Evolutionary conservation across 495 filamentous ascomycete genomes (phyloP).

Genomic region (Penicillium fimorum): DNA sequence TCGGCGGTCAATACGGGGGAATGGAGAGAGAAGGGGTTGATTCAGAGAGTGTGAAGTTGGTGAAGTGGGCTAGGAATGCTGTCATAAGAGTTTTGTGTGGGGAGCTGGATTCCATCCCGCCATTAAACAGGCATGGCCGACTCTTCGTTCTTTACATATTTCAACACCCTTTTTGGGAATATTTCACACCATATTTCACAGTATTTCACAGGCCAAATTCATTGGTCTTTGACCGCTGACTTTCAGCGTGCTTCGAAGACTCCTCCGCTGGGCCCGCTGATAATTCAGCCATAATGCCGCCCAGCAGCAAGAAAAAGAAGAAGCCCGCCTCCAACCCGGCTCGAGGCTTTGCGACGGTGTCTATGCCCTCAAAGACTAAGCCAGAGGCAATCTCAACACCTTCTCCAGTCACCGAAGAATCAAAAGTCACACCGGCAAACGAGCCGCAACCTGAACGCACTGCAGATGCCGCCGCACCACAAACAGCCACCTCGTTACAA

Average conservation of each 20-base stretch:
- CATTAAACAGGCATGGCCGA: constrained; percentile 21
- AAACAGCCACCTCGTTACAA: constrained; percentile 39
- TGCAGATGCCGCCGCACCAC: constrained; percentile 19
- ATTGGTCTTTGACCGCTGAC: constrained; percentile 6
- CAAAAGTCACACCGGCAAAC: constrained; percentile 42
- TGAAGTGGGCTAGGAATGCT: constrained; percentile 38
- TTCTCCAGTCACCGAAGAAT: constrained; percentile 32
- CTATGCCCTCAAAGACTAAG: constrained; percentile 72
- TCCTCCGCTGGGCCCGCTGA: constrained; percentile 13
- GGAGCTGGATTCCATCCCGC: constrained; percentile 21
- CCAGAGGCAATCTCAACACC: constrained; percentile 30
- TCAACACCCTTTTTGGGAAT: constrained; percentile 14
- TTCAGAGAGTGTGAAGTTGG: constrained; percentile 15
- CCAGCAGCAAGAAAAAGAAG: constrained; percentile 82
- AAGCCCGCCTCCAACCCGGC: constrained; percentile 81
- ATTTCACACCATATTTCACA: not conserved
- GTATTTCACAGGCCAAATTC: not conserved
- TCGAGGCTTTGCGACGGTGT: constrained; percentile 89
- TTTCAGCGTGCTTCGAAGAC: constrained; percentile 13
- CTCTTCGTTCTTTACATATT: constrained; percentile 19
- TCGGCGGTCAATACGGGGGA: constrained; percentile 35
- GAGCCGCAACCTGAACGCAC: constrained; percentile 35
- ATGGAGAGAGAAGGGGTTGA: constrained; percentile 21
- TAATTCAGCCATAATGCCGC: constrained; percentile 54
- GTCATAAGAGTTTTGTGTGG: constrained; percentile 50